Conservation (phyloP, 176 grass and related monocot genomes). For the Ananas comosus region DNA sequence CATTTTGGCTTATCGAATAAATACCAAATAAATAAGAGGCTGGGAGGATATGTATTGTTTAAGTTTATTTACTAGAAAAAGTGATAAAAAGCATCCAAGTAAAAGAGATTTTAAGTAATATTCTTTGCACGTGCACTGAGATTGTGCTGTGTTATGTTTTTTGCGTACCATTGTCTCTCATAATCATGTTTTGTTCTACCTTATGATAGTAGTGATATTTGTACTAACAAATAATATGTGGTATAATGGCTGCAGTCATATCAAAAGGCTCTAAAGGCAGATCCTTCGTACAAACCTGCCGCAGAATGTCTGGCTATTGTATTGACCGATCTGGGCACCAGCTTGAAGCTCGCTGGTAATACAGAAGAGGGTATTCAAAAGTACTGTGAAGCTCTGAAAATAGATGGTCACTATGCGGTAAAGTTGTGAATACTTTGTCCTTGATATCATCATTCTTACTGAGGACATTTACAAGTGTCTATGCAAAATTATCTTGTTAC, state of each 20-base stretch:
- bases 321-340: slow-evolving; percentile 96
- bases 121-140: neutral
- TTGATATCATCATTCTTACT: neutral
- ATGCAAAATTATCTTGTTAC: too few relatives aligned
- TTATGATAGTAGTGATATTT: slow-evolving; percentile 9
- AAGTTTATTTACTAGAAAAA: neutral
- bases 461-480: too few relatives aligned
- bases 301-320: slow-evolving; percentile 85
- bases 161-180: neutral
- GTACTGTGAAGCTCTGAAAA: slow-evolving; percentile 87
- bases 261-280: slow-evolving; percentile 70
- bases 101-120: neutral
- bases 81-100: neutral
- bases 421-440: slow-evolving; percentile 10
- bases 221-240: neutral
- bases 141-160: neutral
- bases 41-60: neutral
- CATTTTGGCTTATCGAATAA: neutral
- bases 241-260: slow-evolving; percentile 46
- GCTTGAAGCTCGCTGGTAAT: slow-evolving; percentile 85
- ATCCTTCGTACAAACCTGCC: slow-evolving; percentile 90
- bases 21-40: neutral
- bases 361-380: slow-evolving; percentile 97
- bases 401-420: slow-evolving; percentile 91
- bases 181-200: neutral